A percentile compares a stretch with the other conserved stretches of the same genome.
Conservation (phyloP, 148 eudicot species). For the Cornus suecica region DNA sequence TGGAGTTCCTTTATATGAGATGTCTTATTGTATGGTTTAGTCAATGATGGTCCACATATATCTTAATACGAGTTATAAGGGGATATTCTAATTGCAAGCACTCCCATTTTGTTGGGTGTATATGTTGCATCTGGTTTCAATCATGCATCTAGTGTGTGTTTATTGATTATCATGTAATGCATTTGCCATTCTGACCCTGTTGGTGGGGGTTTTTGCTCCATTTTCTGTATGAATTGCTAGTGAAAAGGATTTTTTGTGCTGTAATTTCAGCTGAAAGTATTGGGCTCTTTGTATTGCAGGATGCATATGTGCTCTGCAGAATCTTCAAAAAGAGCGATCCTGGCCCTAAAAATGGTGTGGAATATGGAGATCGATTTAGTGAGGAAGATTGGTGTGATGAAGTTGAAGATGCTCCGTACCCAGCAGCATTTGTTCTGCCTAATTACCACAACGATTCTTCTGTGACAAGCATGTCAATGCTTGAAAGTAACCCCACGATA, state of each 20-base stretch:
- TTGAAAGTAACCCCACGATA: conserved; percentile 4
- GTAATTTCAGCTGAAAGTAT: not conserved
- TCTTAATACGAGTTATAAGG: not conserved
- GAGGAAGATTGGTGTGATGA: conserved; percentile 75
- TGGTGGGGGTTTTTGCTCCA: not conserved
- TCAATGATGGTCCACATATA: not conserved
- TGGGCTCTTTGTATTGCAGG: conserved; percentile 22
- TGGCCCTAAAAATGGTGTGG: conserved; percentile 71
- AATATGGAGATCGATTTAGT: conserved; percentile 69
- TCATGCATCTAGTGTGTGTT: not conserved
- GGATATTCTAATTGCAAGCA: not conserved
- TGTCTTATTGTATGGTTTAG: not conserved
- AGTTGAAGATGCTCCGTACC: conserved; percentile 15
- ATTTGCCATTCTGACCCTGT: not conserved
- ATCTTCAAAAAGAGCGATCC: conserved; percentile 63
- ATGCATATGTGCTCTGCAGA: conserved; percentile 57
- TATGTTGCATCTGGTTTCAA: not conserved
- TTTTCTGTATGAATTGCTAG: too few species aligned
- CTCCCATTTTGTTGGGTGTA: not conserved
- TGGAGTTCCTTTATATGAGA: not conserved
- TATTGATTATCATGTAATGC: not conserved
- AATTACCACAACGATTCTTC: conserved; percentile 5
- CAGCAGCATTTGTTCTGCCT: not conserved
- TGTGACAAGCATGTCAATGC: conserved; percentile 1
- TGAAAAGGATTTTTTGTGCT: not conserved